Conservation (phyloP, 495 filamentous ascomycete species). For the Neurospora sp. region DNA sequence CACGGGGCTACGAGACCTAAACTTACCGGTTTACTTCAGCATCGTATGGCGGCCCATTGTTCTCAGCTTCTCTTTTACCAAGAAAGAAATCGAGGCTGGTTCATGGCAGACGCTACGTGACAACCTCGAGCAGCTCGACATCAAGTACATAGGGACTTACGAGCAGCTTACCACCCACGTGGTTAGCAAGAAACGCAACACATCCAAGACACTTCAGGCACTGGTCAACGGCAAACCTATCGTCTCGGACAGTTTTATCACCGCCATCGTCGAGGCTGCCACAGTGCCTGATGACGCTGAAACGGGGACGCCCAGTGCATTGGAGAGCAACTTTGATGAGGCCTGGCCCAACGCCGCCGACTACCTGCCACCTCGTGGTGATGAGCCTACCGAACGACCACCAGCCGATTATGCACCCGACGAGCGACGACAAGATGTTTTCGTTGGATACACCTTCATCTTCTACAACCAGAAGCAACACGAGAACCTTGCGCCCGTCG, state of each 20-base stretch:
- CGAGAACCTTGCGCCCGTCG: slow-evolving; percentile 59
- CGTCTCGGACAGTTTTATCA: slow-evolving; percentile 62
- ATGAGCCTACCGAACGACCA: slow-evolving; percentile 57
- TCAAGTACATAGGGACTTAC: slow-evolving; percentile 72
- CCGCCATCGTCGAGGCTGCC: slow-evolving; percentile 60
- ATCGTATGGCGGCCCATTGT: slow-evolving; percentile 75
- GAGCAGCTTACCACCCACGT: slow-evolving; percentile 73
- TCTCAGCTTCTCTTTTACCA: slow-evolving; percentile 71
- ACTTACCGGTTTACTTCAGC: slow-evolving; percentile 24
- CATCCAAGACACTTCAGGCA: slow-evolving; percentile 75
- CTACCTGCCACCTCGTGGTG: slow-evolving; percentile 62
- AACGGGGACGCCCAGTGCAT: slow-evolving; percentile 46
- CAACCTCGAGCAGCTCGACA: slow-evolving; percentile 68
- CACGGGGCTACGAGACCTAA: neutral
- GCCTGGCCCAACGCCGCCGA: slow-evolving; percentile 68
- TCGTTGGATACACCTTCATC: slow-evolving; percentile 80
- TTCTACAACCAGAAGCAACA: slow-evolving; percentile 76
- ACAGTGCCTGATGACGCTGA: slow-evolving; percentile 39
- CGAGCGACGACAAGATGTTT: slow-evolving; percentile 53
- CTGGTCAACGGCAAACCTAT: slow-evolving; percentile 74
- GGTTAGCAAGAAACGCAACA: slow-evolving; percentile 82
- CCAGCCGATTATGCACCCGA: slow-evolving; percentile 59
- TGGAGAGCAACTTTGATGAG: slow-evolving; percentile 77
- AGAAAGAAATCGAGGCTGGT: slow-evolving; percentile 60
- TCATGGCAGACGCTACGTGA: slow-evolving; percentile 54